Conservation (phyloP, 2,329 filamentous ascomycete genomes). For the Grosmannia penicillata region DNA sequence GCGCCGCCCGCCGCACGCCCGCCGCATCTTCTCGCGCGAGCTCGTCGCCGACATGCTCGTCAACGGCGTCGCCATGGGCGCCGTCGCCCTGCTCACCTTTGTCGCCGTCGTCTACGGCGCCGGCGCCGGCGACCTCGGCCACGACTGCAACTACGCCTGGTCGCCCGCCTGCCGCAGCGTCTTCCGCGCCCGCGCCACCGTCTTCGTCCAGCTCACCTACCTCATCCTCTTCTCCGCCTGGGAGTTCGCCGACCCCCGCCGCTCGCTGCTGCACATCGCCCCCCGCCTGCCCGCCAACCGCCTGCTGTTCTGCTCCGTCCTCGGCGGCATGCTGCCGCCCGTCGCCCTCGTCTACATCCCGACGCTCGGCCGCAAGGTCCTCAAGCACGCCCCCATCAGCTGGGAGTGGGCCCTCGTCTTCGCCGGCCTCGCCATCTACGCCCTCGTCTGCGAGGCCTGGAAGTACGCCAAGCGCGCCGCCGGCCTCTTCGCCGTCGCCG, state of each 20-base stretch:
- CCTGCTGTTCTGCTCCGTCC: conserved; percentile 55
- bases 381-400: conserved; percentile 52
- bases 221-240: conserved; percentile 60
- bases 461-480: conserved; percentile 25
- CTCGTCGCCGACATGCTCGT: conserved; percentile 67
- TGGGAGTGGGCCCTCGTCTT: conserved; percentile 65
- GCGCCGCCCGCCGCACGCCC: conserved; percentile 61
- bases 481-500: background rate
- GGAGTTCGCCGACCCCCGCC: conserved; percentile 62
- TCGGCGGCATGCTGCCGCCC: conserved; percentile 43
- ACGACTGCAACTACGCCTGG: conserved; percentile 47
- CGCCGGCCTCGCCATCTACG: conserved; percentile 47
- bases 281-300: conserved; percentile 53
- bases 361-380: conserved; percentile 51
- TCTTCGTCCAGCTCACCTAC: conserved; percentile 62
- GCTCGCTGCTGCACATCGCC: conserved; percentile 48
- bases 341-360: conserved; percentile 62
- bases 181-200: conserved; percentile 56
- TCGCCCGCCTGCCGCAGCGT: conserved; percentile 42
- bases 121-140: conserved; percentile 39
- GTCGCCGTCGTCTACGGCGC: conserved; percentile 47
- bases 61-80: conserved; percentile 66
- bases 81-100: conserved; percentile 49
- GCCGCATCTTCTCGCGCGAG: conserved; percentile 64
- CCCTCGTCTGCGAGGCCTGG: conserved; percentile 55